These are phyloP conservation scores for Hypomyces rosellus DNA, from an alignment of 2,329 filamentous ascomycete species.

Conservation along the genomic window DNA sequence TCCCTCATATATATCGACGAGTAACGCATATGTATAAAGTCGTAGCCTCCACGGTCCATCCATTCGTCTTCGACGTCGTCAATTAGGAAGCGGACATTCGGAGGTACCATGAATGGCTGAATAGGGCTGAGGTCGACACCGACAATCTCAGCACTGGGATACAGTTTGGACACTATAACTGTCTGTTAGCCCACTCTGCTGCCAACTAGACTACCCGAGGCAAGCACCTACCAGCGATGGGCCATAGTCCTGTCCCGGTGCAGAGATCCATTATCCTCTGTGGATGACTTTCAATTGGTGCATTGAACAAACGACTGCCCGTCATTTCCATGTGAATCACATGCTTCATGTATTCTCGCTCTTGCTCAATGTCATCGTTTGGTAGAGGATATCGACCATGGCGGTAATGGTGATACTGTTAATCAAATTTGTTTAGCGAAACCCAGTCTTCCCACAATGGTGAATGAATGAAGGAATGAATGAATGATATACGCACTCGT, in stretches of 20 bases:
- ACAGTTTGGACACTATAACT: slow-evolving; percentile 24
- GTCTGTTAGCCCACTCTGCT: not conserved
- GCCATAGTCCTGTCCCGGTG: slow-evolving; percentile 32
- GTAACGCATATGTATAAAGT: slow-evolving; percentile 27
- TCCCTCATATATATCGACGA: slow-evolving; percentile 16
- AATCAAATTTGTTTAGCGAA: not conserved
- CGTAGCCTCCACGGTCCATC: slow-evolving; percentile 19
- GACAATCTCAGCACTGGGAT: slow-evolving; percentile 29
- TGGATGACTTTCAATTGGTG: slow-evolving; percentile 31
- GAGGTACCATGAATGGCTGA: slow-evolving; percentile 34
- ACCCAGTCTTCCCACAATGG: not conserved
- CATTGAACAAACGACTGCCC: slow-evolving; percentile 32
- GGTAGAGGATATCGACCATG: slow-evolving; percentile 31
- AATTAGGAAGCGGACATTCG: slow-evolving; percentile 34
- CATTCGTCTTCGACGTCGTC: slow-evolving; percentile 30
- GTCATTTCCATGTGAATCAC: slow-evolving; percentile 30
- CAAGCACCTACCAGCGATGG: slow-evolving; percentile 30
- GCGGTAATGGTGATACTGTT: slow-evolving; percentile 28
- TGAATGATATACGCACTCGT: slow-evolving; percentile 5
- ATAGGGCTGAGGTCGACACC: slow-evolving; percentile 35
- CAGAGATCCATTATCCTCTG: slow-evolving; percentile 36
- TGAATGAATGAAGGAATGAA: not conserved
- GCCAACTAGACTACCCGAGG: not conserved
- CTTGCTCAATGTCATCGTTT: slow-evolving; percentile 34
- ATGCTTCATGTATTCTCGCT: slow-evolving; percentile 35